A percentile compares a stretch with the other conserved stretches of the same genome.
Conservation (phyloP, 2,329 filamentous ascomycete species). For the Acarospora socialis region DNA sequence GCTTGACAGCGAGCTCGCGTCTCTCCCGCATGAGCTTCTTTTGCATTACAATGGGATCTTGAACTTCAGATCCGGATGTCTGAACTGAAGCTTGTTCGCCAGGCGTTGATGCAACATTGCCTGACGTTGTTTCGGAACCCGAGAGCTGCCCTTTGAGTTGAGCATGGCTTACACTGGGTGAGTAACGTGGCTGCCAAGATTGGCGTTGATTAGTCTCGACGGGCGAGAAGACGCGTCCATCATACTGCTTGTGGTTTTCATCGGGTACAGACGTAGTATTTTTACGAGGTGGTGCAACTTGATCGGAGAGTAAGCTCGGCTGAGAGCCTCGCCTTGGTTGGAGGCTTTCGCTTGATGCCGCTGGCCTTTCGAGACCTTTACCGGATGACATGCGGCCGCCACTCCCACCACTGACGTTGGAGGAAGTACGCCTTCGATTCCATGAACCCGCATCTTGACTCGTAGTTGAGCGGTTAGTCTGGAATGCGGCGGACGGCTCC, state of each 20-base stretch:
- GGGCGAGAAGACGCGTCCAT: no score
- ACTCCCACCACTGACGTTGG: conserved; percentile 80
- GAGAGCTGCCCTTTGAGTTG: no score
- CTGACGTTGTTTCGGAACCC: no score
- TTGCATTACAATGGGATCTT: no score
- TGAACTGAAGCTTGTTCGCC: no score
- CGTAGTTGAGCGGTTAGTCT: conserved; percentile 54
- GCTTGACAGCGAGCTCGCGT: conserved; percentile 40
- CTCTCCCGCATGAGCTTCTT: conserved; percentile 48
- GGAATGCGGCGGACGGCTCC: conserved; percentile 77
- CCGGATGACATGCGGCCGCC: conserved; percentile 49
- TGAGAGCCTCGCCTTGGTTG: conserved; percentile 25
- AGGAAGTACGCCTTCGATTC: conserved; percentile 68
- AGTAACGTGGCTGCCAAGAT: no score
- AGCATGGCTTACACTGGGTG: no score
- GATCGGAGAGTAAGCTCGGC: conserved; percentile 23
- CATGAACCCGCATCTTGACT: conserved; percentile 51
- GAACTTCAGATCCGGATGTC: no score
- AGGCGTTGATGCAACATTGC: no score
- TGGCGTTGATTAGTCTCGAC: no score
- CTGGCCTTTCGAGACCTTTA: conserved; percentile 29
- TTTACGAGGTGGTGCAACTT: conserved; percentile 20
- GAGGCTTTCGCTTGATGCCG: conserved; percentile 24
- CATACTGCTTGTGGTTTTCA: no score
- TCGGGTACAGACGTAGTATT: no score